A percentile compares a stretch with the other conserved stretches of the same genome.
These are phyloP conservation scores for Purpureocillium takamizusanense DNA, from an alignment of 2,329 filamentous ascomycete species.

Conservation along the genomic window DNA sequence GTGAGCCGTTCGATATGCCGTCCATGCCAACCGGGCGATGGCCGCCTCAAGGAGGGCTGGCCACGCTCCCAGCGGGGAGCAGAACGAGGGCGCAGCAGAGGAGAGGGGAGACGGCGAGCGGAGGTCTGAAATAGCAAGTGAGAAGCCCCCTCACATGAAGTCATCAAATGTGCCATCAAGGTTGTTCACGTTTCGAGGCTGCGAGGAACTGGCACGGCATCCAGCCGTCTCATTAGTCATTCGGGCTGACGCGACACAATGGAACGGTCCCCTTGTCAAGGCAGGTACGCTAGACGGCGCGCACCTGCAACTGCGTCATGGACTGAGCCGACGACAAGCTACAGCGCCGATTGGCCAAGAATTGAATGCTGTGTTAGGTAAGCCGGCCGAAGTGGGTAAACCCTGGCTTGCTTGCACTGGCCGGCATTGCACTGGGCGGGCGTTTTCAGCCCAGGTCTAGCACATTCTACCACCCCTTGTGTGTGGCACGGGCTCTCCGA, in stretches of 20 bases:
- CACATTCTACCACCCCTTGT: constrained; percentile 7
- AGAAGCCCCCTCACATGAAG: background rate
- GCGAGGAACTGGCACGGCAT: background rate
- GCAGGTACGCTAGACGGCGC: too few species aligned
- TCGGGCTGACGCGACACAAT: too few species aligned
- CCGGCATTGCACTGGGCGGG: too few species aligned
- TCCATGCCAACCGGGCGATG: constrained; percentile 13
- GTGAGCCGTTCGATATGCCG: constrained; percentile 14
- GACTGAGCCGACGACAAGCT: too few species aligned
- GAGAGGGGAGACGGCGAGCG: constrained; percentile 1
- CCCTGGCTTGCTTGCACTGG: too few species aligned
- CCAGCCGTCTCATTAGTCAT: background rate
- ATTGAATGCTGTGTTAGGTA: too few species aligned
- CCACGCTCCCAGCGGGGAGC: background rate
- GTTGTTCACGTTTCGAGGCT: constrained; percentile 6
- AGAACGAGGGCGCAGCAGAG: constrained; percentile 1
- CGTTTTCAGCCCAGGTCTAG: constrained; percentile 7
- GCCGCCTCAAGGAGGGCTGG: too few species aligned
- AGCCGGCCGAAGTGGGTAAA: too few species aligned
- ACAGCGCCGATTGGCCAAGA: too few species aligned
- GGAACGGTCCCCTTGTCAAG: too few species aligned
- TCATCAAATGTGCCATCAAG: constrained; percentile 17
- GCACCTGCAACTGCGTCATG: too few species aligned
- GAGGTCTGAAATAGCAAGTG: background rate
- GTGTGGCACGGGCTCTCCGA: too few species aligned